These are phyloP conservation scores for Citropsis articulata DNA, from an alignment of 345 rosid species.

Conservation along the genomic window DNA sequence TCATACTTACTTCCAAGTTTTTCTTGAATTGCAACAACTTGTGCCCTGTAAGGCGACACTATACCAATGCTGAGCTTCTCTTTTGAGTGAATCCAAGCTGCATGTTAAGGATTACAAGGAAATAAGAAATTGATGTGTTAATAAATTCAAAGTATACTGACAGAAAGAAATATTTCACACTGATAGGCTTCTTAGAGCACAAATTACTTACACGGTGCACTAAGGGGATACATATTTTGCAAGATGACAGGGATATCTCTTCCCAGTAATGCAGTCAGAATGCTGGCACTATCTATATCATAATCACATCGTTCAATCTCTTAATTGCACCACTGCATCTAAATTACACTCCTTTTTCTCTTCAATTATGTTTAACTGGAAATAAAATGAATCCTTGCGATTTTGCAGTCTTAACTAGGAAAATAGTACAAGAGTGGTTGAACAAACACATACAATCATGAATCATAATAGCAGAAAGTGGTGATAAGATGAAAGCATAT, in stretches of 20 bases:
- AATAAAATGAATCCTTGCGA: too few species aligned
- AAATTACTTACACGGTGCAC: background rate
- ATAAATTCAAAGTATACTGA: background rate
- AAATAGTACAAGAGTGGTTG: too few species aligned
- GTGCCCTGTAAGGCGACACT: constrained; percentile 42
- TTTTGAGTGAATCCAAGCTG: constrained; percentile 32
- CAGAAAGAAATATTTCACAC: background rate
- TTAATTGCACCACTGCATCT: too few species aligned
- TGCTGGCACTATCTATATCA: background rate
- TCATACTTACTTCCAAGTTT: constrained; percentile 25
- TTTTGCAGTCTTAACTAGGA: too few species aligned
- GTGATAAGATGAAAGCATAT: background rate
- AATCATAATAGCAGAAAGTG: too few species aligned
- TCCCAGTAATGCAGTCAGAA: background rate
- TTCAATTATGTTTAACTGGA: too few species aligned
- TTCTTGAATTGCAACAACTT: constrained; percentile 32
- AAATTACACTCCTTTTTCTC: too few species aligned
- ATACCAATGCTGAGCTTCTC: constrained; percentile 35
- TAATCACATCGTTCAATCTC: too few species aligned
- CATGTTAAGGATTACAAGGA: background rate
- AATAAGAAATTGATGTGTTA: background rate
- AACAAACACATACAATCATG: too few species aligned
- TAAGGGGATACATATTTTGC: background rate
- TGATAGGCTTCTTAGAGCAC: background rate
- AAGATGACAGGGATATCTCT: background rate